phyloP scores from a whole-genome alignment of 1,284 basidiomycete genomes.

The Trichosporon faecale region DNA sequence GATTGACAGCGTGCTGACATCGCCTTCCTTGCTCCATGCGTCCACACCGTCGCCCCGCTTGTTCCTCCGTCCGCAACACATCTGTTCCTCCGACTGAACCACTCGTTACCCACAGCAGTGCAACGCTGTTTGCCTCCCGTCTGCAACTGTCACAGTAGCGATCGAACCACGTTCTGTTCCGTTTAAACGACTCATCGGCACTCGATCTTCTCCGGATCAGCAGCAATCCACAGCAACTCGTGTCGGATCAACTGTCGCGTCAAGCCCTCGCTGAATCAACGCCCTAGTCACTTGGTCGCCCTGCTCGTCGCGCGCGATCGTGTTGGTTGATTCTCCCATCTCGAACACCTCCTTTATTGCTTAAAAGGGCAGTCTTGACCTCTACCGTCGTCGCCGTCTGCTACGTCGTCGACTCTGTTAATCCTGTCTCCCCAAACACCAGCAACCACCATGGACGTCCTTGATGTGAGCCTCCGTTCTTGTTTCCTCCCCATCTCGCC shows the following conservation, averaged over 20 bases:
- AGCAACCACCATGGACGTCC: constrained; percentile 32
- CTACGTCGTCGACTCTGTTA: constrained; percentile 7
- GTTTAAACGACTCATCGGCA: constrained; percentile 4
- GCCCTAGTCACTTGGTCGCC: not conserved
- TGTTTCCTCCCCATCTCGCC: constrained; percentile 10
- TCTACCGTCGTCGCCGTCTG: constrained; percentile 1
- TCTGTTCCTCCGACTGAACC: not conserved
- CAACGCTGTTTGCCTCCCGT: not conserved
- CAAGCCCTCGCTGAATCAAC: not conserved
- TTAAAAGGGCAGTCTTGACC: not conserved
- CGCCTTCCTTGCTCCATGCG: not conserved
- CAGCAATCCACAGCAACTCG: constrained; percentile 4
- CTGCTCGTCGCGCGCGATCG: not conserved
- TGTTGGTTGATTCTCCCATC: constrained; percentile 4
- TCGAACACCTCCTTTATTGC: constrained; percentile 6
- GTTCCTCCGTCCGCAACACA: not conserved
- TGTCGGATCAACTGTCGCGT: constrained; percentile 2
- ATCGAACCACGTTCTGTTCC: constrained; percentile 6
- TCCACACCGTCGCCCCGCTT: not conserved
- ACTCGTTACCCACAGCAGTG: not conserved
- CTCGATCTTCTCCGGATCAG: constrained; percentile 2
- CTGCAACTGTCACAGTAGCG: not conserved
- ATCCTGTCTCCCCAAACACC: constrained; percentile 8
- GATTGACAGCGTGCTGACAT: not conserved
- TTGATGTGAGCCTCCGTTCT: constrained; percentile 33